These are phyloP conservation scores for Lippia alba DNA, from an alignment of 305 asterid species.

Conservation along the genomic window DNA sequence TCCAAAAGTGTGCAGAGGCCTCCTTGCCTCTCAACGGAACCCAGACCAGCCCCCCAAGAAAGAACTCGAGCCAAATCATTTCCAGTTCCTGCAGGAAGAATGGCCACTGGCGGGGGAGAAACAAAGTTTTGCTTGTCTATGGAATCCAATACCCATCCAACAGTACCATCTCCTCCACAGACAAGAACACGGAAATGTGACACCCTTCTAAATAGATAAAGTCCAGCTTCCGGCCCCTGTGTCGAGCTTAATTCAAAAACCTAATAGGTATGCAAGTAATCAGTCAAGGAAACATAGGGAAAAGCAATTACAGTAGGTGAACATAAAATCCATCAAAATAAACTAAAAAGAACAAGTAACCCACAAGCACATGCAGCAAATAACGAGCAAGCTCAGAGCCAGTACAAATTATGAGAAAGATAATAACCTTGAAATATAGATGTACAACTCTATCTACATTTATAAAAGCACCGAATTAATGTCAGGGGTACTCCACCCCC, in stretches of 20 bases:
- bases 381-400: slow-evolving; percentile 14
- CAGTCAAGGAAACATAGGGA: slow-evolving; percentile 21
- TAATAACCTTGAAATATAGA: slow-evolving; percentile 1
- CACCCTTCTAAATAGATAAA: slow-evolving; percentile 76
- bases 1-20: slow-evolving; percentile 87
- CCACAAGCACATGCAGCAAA: slow-evolving; percentile 7
- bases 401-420: slow-evolving; percentile 16
- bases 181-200: slow-evolving; percentile 91
- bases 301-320: slow-evolving; percentile 4
- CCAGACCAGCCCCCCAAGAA: slow-evolving; percentile 96
- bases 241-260: slow-evolving; percentile 82
- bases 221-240: slow-evolving; percentile 92
- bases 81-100: slow-evolving; percentile 99
- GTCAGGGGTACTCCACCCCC: neutral
- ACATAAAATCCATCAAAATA: slow-evolving; percentile 19
- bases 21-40: slow-evolving; percentile 98
- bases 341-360: slow-evolving; percentile 6
- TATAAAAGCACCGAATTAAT: slow-evolving; percentile 16
- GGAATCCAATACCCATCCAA: slow-evolving; percentile 93
- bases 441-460: slow-evolving; percentile 10
- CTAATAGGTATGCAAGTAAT: slow-evolving; percentile 40
- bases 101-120: slow-evolving; percentile 98
- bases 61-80: slow-evolving; percentile 98
- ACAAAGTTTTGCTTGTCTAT: slow-evolving; percentile 88
- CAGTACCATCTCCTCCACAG: slow-evolving; percentile 99